Evolutionary conservation across 345 rosid genomes (phyloP).

Genomic region (Boechera stricta): DNA sequence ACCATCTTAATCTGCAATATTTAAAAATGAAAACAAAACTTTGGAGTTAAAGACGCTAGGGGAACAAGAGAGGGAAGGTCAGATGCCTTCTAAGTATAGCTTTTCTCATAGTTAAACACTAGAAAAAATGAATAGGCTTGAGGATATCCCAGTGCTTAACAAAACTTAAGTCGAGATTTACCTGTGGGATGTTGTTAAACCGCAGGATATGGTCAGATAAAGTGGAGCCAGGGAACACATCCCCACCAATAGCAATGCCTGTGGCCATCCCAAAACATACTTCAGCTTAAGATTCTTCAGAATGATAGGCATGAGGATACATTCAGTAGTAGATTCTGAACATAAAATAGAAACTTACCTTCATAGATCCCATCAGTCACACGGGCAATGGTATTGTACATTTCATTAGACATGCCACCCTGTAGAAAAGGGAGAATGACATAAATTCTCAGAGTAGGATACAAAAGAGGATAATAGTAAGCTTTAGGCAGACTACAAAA

Average conservation of each 20-base stretch:
- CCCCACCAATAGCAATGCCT: constrained; percentile 99
- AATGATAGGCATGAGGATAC: neutral
- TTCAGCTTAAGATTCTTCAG: constrained; percentile 14
- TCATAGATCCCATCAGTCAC: constrained; percentile 96
- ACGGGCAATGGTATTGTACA: constrained; percentile 90
- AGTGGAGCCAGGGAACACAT: constrained; percentile 96
- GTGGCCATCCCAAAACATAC: constrained; percentile 40
- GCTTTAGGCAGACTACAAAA: constrained; percentile 22
- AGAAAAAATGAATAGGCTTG: neutral
- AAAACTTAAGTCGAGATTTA: constrained; percentile 33
- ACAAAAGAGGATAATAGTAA: constrained; percentile 5
- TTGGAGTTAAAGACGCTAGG: neutral
- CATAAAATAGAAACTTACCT: constrained; percentile 52
- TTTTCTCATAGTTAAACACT: neutral
- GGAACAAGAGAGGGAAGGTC: neutral
- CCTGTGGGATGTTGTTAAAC: constrained; percentile 97
- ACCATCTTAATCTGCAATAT: constrained; percentile 80
- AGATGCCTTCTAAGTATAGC: constrained; percentile 19
- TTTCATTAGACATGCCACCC: constrained; percentile 99
- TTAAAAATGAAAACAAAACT: constrained; percentile 17
- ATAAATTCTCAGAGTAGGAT: neutral
- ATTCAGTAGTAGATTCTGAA: neutral
- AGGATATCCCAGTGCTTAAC: constrained; percentile 1
- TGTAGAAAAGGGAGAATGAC: constrained; percentile 36
- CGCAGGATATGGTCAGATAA: constrained; percentile 91